phyloP scores from a whole-genome alignment of 2,329 filamentous ascomycete species.

The Ceratocystis albifundus region DNA sequence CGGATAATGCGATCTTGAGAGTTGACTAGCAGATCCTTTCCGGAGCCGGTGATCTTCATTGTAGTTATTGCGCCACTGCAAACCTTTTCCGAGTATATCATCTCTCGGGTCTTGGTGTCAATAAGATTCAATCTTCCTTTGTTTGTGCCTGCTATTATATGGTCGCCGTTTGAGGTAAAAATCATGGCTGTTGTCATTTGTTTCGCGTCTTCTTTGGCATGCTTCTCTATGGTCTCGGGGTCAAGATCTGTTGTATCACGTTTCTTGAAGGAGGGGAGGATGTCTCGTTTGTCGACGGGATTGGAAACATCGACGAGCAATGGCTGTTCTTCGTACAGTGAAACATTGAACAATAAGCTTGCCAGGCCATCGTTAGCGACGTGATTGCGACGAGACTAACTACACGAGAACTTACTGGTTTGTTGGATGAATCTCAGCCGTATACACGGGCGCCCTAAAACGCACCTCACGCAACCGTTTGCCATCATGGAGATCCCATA shows the following conservation, averaged over 20 bases:
- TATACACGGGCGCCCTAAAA: conserved; percentile 88
- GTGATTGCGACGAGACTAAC: neutral
- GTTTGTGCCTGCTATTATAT: conserved; percentile 84
- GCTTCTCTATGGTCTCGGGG: conserved; percentile 63
- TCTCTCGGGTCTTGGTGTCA: conserved; percentile 64
- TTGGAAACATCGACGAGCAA: conserved; percentile 71
- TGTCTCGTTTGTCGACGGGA: conserved; percentile 58
- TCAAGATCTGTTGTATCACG: conserved; percentile 60
- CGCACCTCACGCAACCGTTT: conserved; percentile 70
- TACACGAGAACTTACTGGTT: conserved; percentile 51
- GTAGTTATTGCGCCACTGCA: conserved; percentile 81
- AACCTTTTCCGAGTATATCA: conserved; percentile 81
- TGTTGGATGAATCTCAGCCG: conserved; percentile 84
- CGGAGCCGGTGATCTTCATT: conserved; percentile 68
- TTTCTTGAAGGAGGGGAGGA: conserved; percentile 70
- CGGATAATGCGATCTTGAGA: conserved; percentile 90
- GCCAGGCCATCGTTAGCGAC: conserved; percentile 25
- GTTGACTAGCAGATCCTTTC: conserved; percentile 80
- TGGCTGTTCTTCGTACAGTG: conserved; percentile 86
- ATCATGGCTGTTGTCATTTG: conserved; percentile 89
- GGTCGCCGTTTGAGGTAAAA: conserved; percentile 73
- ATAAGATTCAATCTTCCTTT: conserved; percentile 97
- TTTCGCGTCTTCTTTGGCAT: conserved; percentile 82
- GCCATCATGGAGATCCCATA: conserved; percentile 74
- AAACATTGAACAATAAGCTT: conserved; percentile 76